phyloP scores from a whole-genome alignment of 2,329 filamentous ascomycete genomes.

The Neoarthrinium moseri region DNA sequence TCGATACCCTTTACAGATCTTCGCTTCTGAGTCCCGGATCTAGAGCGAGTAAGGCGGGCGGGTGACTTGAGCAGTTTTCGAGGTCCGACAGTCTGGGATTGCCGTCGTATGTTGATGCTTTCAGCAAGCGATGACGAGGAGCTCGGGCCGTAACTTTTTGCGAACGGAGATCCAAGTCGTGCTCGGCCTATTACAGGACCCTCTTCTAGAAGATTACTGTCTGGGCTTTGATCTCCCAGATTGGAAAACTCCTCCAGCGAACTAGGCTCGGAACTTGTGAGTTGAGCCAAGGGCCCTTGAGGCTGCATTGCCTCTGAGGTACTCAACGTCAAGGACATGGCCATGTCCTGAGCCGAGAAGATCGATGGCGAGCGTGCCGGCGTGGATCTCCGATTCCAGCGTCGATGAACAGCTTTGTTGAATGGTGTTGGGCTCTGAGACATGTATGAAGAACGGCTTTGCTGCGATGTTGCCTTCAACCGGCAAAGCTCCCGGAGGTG shows the following conservation, averaged over 20 bases:
- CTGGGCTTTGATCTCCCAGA: slow-evolving; percentile 10
- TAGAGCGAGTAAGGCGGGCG: slow-evolving; percentile 47
- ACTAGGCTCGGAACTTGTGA: slow-evolving; percentile 45
- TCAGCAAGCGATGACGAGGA: slow-evolving; percentile 50
- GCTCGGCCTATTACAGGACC: slow-evolving; percentile 23
- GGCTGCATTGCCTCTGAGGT: slow-evolving; percentile 66
- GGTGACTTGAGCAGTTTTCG: slow-evolving; percentile 54
- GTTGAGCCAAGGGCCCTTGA: slow-evolving; percentile 58
- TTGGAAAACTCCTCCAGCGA: slow-evolving; percentile 11
- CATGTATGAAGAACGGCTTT: slow-evolving; percentile 44
- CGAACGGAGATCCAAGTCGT: slow-evolving; percentile 55
- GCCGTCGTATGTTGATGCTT: slow-evolving; percentile 36
- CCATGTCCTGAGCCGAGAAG: slow-evolving; percentile 62
- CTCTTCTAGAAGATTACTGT: slow-evolving; percentile 1
- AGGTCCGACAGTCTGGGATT: slow-evolving; percentile 48
- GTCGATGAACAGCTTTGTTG: slow-evolving; percentile 46
- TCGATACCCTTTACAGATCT: slow-evolving; percentile 49
- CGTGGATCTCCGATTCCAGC: slow-evolving; percentile 47
- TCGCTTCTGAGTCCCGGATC: slow-evolving; percentile 55
- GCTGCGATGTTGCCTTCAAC: slow-evolving; percentile 45
- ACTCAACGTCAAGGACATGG: slow-evolving; percentile 60
- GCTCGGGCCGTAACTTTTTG: slow-evolving; percentile 62
- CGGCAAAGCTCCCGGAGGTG: slow-evolving; percentile 64
- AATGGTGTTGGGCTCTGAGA: slow-evolving; percentile 57
- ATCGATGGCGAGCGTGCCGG: slow-evolving; percentile 44